phyloP scores from a whole-genome alignment of 176 grass and related monocot species.

The Raddia guianensis region DNA sequence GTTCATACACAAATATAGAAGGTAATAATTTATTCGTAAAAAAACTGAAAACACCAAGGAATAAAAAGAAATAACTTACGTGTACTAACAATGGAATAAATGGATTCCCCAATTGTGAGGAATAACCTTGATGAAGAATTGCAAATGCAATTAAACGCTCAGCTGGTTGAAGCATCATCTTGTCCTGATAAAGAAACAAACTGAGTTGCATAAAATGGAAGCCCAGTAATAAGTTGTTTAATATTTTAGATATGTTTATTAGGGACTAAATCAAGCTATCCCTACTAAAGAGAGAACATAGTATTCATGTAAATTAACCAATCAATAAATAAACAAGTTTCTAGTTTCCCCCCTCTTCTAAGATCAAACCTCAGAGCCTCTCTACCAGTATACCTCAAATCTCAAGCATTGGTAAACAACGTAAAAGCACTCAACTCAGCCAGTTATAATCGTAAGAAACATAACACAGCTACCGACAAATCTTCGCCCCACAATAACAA shows the following conservation, averaged over 20 bases:
- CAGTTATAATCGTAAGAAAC: background rate
- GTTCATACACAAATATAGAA: background rate
- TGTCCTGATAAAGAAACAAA: conserved; percentile 63
- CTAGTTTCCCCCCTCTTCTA: too few relatives aligned
- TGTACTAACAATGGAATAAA: conserved; percentile 76
- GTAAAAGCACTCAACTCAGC: background rate
- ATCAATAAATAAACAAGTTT: too few relatives aligned
- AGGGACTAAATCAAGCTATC: too few relatives aligned
- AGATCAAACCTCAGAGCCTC: too few relatives aligned
- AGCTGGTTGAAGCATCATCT: conserved; percentile 68
- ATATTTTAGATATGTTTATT: too few relatives aligned
- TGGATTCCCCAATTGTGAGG: conserved; percentile 70
- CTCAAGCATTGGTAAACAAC: background rate
- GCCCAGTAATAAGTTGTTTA: background rate
- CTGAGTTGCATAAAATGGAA: conserved; percentile 1
- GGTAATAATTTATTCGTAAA: conserved; percentile 31
- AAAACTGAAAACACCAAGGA: conserved; percentile 23
- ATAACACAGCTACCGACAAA: background rate
- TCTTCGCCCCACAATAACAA: background rate
- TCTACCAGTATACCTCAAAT: background rate
- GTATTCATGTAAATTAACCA: too few relatives aligned
- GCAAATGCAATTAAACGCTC: conserved; percentile 88
- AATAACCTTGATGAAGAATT: conserved; percentile 78
- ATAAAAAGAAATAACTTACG: conserved; percentile 57
- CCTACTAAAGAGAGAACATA: too few relatives aligned